Evolutionary conservation across 257 asterid species (phyloP).

Genomic region (Datura wrightii): DNA sequence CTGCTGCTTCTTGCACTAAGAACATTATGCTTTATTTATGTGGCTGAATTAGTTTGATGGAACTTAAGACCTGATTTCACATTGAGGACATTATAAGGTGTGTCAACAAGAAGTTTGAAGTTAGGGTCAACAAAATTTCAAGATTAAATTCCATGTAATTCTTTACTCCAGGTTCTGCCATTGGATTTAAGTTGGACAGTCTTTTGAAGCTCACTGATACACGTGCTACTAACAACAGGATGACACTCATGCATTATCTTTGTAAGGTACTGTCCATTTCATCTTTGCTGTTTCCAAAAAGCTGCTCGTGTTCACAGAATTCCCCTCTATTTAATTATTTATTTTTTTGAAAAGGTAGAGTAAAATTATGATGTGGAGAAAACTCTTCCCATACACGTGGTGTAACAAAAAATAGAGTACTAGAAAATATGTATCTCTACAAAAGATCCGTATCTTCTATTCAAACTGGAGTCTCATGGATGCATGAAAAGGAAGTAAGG

Average conservation of each 20-base stretch:
- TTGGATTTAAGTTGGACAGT: conserved; percentile 98
- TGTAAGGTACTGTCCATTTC: conserved; percentile 63
- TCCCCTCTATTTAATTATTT: conserved; percentile 9
- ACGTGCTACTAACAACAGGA: conserved; percentile 86
- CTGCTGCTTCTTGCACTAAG: background rate
- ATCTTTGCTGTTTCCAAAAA: conserved; percentile 10
- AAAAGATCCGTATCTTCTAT: background rate
- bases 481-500: background rate
- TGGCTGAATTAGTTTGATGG: background rate
- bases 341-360: background rate
- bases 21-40: conserved; percentile 16
- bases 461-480: background rate
- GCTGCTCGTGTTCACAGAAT: background rate
- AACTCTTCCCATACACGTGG: background rate
- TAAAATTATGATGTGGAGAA: background rate
- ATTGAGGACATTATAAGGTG: background rate
- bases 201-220: conserved; percentile 96
- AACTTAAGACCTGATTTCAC: conserved; percentile 12
- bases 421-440: background rate
- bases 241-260: conserved; percentile 99
- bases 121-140: background rate
- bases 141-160: conserved; percentile 24
- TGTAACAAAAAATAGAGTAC: conserved; percentile 10
- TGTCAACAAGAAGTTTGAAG: background rate
- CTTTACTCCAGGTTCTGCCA: conserved; percentile 65